These are phyloP conservation scores for Ogataea wickerhamii DNA, from an alignment of 805 yeast species.

Conservation along the genomic window DNA sequence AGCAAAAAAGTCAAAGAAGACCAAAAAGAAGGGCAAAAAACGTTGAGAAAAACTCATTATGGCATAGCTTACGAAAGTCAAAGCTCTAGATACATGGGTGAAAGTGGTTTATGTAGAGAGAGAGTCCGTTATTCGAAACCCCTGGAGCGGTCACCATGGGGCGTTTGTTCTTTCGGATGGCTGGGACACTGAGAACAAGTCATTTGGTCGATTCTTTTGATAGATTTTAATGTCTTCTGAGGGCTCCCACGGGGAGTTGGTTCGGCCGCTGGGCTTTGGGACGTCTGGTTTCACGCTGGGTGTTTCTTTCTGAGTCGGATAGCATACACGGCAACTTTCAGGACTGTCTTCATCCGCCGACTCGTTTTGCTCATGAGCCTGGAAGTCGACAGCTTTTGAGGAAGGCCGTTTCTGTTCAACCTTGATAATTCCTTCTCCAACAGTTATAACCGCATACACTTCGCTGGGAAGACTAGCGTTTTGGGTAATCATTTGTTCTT, in stretches of 20 bases:
- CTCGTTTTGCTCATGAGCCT: neutral
- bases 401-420: slow-evolving; percentile 16
- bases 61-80: neutral
- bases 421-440: slow-evolving; percentile 15
- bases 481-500: neutral
- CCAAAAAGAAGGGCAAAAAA: slow-evolving; percentile 24
- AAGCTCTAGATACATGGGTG: neutral
- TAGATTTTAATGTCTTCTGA: slow-evolving; percentile 14
- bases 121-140: no score
- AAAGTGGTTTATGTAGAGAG: no score
- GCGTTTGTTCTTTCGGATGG: slow-evolving; percentile 5
- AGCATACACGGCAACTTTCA: neutral
- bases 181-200: slow-evolving; percentile 6
- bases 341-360: neutral
- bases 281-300: neutral
- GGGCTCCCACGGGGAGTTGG: slow-evolving; percentile 1
- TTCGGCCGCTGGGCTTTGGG: neutral
- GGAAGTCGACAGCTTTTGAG: no score
- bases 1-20: slow-evolving; percentile 15
- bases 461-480: slow-evolving; percentile 3
- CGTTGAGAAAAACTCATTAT: slow-evolving; percentile 10
- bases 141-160: slow-evolving; percentile 13
- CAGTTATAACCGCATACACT: slow-evolving; percentile 12
- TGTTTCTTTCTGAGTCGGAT: neutral
- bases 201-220: slow-evolving; percentile 8